These are phyloP conservation scores for Ceratocystis huliohia DNA, from an alignment of 2,329 filamentous ascomycete genomes.

Conservation along the genomic window DNA sequence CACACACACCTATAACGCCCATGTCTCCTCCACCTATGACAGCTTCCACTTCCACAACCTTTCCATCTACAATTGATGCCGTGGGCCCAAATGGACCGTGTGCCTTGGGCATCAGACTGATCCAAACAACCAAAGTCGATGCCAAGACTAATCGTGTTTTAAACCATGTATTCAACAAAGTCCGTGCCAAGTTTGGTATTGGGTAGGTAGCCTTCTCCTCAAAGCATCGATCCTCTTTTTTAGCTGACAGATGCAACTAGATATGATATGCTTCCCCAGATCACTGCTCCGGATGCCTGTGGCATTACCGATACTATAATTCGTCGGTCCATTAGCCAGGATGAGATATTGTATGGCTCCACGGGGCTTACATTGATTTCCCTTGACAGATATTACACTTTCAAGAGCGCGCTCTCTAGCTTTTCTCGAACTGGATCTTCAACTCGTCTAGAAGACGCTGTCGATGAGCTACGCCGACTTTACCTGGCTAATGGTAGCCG, in stretches of 20 bases:
- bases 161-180: conserved; percentile 38
- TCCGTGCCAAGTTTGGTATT: conserved; percentile 34
- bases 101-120: conserved; percentile 38
- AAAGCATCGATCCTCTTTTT: background rate
- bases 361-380: conserved; percentile 47
- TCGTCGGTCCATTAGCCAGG: conserved; percentile 44
- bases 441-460: conserved; percentile 44
- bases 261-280: conserved; percentile 33
- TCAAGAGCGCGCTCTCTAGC: conserved; percentile 47
- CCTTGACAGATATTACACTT: conserved; percentile 50
- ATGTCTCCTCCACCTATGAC: conserved; percentile 36
- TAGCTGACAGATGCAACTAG: conserved; percentile 24
- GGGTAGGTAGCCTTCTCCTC: conserved; percentile 21
- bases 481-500: conserved; percentile 41
- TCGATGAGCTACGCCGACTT: conserved; percentile 49
- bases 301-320: conserved; percentile 41
- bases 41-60: conserved; percentile 36
- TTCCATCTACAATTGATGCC: conserved; percentile 27
- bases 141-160: conserved; percentile 37
- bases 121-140: conserved; percentile 37
- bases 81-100: conserved; percentile 28
- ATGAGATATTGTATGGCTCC: conserved; percentile 48
- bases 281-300: conserved; percentile 33
- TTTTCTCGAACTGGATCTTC: conserved; percentile 38
- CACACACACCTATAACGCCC: conserved; percentile 31